Percentiles rank a stretch among this genome's conserved stretches.
Conservation (phyloP, 108 stramenopile species). For the Pseudonitzschia pungens region DNA sequence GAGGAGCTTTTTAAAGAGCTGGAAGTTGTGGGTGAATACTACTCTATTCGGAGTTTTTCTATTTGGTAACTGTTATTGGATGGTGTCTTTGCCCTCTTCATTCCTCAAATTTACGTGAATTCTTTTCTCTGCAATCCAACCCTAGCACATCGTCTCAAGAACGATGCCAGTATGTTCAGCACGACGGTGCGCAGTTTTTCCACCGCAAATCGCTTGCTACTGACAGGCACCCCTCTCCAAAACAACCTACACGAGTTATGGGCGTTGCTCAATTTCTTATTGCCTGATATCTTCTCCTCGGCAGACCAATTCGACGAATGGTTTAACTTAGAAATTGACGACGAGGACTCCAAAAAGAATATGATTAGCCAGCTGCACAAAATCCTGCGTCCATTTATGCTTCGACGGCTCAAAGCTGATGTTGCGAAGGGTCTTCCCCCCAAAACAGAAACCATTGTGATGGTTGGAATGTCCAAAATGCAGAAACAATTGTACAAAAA, state of each 20-base stretch:
- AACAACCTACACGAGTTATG: slow-evolving; percentile 87
- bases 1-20: neutral
- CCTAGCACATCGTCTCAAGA: slow-evolving; percentile 95
- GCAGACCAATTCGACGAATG: slow-evolving; percentile 94
- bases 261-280: slow-evolving; percentile 93
- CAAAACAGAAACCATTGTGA: slow-evolving; percentile 91
- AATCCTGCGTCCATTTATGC: slow-evolving; percentile 97
- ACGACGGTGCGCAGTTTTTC: slow-evolving; percentile 88
- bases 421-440: slow-evolving; percentile 89
- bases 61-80: no score
- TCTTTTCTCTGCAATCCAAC: neutral
- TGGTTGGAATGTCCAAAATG: slow-evolving; percentile 89
- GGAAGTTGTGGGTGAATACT: neutral
- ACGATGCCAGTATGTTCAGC: slow-evolving; percentile 89
- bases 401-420: slow-evolving; percentile 94
- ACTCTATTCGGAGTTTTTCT: no score
- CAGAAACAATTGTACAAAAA: slow-evolving; percentile 94
- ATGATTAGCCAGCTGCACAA: slow-evolving; percentile 98
- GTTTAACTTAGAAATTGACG: slow-evolving; percentile 90
- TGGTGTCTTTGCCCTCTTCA: neutral
- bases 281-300: slow-evolving; percentile 86
- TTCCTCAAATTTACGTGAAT: neutral
- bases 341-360: slow-evolving; percentile 87
- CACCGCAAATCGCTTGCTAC: slow-evolving; percentile 89
- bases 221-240: slow-evolving; percentile 98